Evolutionary conservation across 805 yeast species (phyloP).

Genomic region (Yamadazyma kitorensis): DNA sequence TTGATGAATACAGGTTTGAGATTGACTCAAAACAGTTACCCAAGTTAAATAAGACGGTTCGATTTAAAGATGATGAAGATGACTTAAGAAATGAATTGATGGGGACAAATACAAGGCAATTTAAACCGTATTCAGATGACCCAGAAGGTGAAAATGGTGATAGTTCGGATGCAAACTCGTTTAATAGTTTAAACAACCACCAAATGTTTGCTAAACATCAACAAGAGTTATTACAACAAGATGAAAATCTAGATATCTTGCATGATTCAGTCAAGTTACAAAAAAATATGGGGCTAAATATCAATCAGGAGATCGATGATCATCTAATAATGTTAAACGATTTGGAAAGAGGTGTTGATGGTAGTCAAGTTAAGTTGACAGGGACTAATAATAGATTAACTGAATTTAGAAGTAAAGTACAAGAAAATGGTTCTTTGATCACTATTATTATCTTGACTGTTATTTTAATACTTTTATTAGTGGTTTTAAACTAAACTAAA

Average conservation of each 20-base stretch:
- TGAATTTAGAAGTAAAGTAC: constrained; percentile 30
- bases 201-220: constrained; percentile 43
- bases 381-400: constrained; percentile 29
- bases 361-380: constrained; percentile 27
- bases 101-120: constrained; percentile 29
- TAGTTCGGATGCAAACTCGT: constrained; percentile 18
- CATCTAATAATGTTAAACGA: constrained; percentile 40
- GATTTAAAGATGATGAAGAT: constrained; percentile 35
- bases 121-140: constrained; percentile 36
- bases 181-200: constrained; percentile 30
- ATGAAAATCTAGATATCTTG: constrained; percentile 30
- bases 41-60: constrained; percentile 26
- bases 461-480: constrained; percentile 37
- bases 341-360: constrained; percentile 40
- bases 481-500: constrained; percentile 38
- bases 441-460: constrained; percentile 41
- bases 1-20: constrained; percentile 27
- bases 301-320: constrained; percentile 39
- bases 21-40: constrained; percentile 8
- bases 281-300: constrained; percentile 37
- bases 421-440: constrained; percentile 42
- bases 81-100: constrained; percentile 28
- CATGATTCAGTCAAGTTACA: constrained; percentile 35
- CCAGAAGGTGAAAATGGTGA: constrained; percentile 7
- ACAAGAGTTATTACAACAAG: constrained; percentile 38